Evolutionary conservation across 78 protist species (phyloP).

Genomic region (Chrysochromulina tobinii): DNA sequence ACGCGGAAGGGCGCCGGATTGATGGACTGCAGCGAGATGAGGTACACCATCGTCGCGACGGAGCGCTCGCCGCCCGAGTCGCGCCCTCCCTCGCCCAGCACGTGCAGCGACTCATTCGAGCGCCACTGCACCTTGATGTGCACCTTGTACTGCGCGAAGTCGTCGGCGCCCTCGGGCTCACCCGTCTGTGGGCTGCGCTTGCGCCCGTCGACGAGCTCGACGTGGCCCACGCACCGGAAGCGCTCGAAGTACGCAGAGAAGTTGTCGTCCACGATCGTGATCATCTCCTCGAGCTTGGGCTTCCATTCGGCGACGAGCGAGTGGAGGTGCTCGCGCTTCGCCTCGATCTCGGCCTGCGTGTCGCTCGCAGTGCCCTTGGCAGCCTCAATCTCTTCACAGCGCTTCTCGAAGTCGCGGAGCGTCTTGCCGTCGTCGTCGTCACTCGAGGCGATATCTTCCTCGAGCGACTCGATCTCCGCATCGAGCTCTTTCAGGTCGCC

Average conservation of each 20-base stretch:
- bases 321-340: background rate
- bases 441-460: background rate
- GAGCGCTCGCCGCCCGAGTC: conserved; percentile 77
- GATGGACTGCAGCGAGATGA: conserved; percentile 78
- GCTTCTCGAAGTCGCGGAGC: background rate
- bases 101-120: background rate
- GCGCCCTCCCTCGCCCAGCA: background rate
- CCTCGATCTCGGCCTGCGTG: background rate
- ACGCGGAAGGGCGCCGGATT: conserved; percentile 85
- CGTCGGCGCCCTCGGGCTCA: background rate
- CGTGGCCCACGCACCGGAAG: conserved; percentile 71
- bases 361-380: background rate
- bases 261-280: conserved; percentile 29
- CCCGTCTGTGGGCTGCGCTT: background rate
- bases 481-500: conserved; percentile 50
- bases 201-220: background rate
- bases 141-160: background rate
- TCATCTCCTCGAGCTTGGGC: conserved; percentile 31
- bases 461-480: background rate
- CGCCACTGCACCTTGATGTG: conserved; percentile 21
- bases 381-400: conserved; percentile 40
- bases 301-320: conserved; percentile 47
- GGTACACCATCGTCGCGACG: conserved; percentile 86
- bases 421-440: background rate
- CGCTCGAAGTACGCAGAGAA: conserved; percentile 56